Evolutionary conservation across 805 yeast genomes (phyloP), one percentile per base, ranked within the genome.

Genomic region (Kuraishia piskuri): DNA sequence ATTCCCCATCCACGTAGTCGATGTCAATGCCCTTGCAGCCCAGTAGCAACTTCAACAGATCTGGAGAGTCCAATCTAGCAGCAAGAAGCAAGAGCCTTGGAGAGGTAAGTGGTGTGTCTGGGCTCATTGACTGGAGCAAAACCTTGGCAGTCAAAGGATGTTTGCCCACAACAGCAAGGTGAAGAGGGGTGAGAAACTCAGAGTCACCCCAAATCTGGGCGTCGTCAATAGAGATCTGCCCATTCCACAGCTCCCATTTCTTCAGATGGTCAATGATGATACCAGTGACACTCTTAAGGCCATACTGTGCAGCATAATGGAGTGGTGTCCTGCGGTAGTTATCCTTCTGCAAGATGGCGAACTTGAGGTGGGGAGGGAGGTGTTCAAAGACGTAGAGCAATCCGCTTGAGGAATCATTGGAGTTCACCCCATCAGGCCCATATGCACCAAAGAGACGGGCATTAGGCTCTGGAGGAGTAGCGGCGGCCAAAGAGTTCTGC

Each of bases 251-350:
- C 1, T 72, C 68, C 92, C 95, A 87, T 47, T 76, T 68, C 54
- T 72, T 69, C 55, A 88, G 64, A 59, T 75, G 77, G 40, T 74
- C 74, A 17, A 90, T 70, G 31, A 91, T 73, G 23, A 82, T 73
- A 14, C 71, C 70, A 2, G 89, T 75, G 40, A 85, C 81, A 51
- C 79, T 80, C 54, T 78, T 80, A 53, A 91, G 73, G 0, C 97
- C 97, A 65, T 83, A 90, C 61, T 89, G 94, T 2, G 94, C 84
- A 20, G 96, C 84, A 66, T 91, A 91, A 69, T 92, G 97, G 53
- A 92, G 71, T 0, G 97, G 96, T 0, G 96, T 87, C 56, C 97
- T 77, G 56, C 75, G 76, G 63, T 89, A 88, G 55, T 79, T 83
- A 65, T 91, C 98, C 48, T 78, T 79, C 51, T 86, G 84, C 49